Conservation (phyloP, 2,329 filamentous ascomycete genomes). For the Penicillium paneum region DNA sequence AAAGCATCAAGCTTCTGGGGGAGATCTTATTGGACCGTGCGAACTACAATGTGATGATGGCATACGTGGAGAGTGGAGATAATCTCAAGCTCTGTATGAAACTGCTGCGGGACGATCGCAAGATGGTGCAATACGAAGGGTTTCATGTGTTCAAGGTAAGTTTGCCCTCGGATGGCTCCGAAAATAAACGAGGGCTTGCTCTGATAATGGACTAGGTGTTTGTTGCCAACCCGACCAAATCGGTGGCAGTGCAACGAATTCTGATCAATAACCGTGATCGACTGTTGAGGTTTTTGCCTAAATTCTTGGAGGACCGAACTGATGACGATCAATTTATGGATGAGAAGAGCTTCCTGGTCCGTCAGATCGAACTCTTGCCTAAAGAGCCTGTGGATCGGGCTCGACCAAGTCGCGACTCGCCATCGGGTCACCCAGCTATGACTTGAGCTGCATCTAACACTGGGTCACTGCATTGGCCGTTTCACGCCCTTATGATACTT, state of each 20-base stretch:
- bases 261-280: constrained; percentile 94
- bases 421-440: constrained; percentile 30
- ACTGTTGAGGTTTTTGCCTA: constrained; percentile 80
- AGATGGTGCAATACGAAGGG: constrained; percentile 99
- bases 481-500: constrained; percentile 10
- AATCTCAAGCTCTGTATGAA: constrained; percentile 99
- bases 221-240: constrained; percentile 97
- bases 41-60: constrained; percentile 98
- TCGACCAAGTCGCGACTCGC: constrained; percentile 27
- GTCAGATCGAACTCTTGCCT: constrained; percentile 68
- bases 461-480: constrained; percentile 14
- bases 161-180: not conserved
- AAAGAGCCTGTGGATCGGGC: constrained; percentile 41
- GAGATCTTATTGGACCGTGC: constrained; percentile 91
- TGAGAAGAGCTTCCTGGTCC: constrained; percentile 94
- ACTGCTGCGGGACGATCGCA: constrained; percentile 85
- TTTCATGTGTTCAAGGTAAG: constrained; percentile 94
- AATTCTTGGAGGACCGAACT: constrained; percentile 89
- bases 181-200: not conserved
- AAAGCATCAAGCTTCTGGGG: constrained; percentile 94
- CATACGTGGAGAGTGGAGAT: constrained; percentile 91
- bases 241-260: constrained; percentile 91
- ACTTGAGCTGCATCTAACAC: constrained; percentile 20
- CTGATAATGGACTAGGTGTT: constrained; percentile 63
- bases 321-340: constrained; percentile 99